phyloP scores from a whole-genome alignment of 2,329 filamentous ascomycete genomes.

The Aspergillus sp. region DNA sequence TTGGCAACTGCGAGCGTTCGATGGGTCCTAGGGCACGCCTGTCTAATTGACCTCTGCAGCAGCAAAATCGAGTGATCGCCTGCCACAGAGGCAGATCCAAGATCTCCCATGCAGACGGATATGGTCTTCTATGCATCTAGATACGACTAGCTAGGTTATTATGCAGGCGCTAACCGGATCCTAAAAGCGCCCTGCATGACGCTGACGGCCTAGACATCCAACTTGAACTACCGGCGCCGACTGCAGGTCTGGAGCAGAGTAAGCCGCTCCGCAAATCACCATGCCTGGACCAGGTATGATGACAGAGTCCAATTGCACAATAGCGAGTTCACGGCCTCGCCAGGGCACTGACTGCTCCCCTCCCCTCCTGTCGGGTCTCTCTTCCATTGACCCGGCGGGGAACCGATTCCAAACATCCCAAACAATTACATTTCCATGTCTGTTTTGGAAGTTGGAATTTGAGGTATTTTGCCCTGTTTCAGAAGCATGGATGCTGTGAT shows the following conservation, averaged over 20 bases:
- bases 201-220: not conserved
- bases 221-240: too few species aligned
- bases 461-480: not conserved
- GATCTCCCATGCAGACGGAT: not conserved
- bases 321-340: not conserved
- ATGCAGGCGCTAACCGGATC: not conserved
- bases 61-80: not conserved
- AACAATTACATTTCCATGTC: not conserved
- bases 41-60: too few species aligned
- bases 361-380: not conserved
- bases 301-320: too few species aligned
- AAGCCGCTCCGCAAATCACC: too few species aligned
- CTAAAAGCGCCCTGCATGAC: not conserved
- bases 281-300: too few species aligned
- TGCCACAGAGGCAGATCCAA: not conserved
- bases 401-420: not conserved
- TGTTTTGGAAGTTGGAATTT: not conserved
- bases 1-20: not conserved
- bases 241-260: too few species aligned
- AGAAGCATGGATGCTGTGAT: not conserved
- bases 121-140: too few species aligned
- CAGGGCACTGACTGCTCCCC: not conserved
- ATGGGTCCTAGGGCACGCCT: not conserved
- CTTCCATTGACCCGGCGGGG: not conserved
- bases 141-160: not conserved